phyloP scores from a whole-genome alignment of 2,329 filamentous ascomycete genomes.

The Fusarium sp. region DNA sequence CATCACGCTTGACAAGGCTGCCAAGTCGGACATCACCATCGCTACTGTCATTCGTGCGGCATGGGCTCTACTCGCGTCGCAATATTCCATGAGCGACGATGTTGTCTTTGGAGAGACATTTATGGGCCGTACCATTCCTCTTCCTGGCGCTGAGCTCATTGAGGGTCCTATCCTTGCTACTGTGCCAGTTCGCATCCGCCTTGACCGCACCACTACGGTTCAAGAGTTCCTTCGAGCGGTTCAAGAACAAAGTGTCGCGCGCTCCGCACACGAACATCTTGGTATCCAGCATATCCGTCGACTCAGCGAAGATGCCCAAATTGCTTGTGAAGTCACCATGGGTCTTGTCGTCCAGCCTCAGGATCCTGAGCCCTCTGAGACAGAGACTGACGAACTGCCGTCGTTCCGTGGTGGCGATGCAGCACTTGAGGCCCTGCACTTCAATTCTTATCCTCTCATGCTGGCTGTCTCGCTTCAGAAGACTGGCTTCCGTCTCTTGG shows the following conservation, averaged over 20 bases:
- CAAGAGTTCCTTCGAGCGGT: constrained; percentile 42
- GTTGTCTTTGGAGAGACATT: constrained; percentile 48
- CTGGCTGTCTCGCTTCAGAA: constrained; percentile 69
- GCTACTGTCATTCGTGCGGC: constrained; percentile 43
- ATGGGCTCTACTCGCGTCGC: constrained; percentile 45
- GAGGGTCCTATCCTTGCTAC: constrained; percentile 47
- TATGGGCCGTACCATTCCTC: constrained; percentile 44
- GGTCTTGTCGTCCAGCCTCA: constrained; percentile 60
- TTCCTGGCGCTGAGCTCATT: constrained; percentile 46
- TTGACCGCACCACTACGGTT: constrained; percentile 35
- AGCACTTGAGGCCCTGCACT: constrained; percentile 67
- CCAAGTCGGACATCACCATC: constrained; percentile 37
- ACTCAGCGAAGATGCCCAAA: constrained; percentile 61
- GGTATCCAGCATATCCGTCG: constrained; percentile 52
- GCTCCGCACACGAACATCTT: constrained; percentile 46
- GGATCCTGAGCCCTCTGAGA: constrained; percentile 42
- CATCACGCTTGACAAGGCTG: constrained; percentile 30
- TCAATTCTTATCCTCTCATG: constrained; percentile 70
- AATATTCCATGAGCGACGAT: constrained; percentile 44
- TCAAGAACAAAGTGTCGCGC: constrained; percentile 44
- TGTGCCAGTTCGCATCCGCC: constrained; percentile 39
- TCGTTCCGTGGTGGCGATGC: constrained; percentile 64
- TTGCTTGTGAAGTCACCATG: constrained; percentile 66
- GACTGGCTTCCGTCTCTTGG: constrained; percentile 65
- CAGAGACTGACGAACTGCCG: constrained; percentile 45